Evolutionary conservation across 495 filamentous ascomycete genomes (phyloP).

Genomic region (Stereocaulon alpinum): DNA sequence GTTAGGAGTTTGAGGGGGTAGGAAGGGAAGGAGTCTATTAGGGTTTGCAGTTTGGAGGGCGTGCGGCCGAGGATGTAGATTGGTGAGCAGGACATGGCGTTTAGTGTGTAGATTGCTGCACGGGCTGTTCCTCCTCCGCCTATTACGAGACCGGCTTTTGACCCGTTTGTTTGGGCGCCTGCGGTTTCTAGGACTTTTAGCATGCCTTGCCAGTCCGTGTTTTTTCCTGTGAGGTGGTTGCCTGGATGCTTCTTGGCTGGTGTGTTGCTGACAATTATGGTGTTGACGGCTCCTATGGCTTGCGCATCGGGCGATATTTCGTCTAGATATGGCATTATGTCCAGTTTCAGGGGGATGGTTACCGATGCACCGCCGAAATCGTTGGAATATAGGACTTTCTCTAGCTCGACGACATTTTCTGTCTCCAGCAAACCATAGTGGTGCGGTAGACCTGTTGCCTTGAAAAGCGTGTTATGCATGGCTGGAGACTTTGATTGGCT

Average conservation of each 20-base stretch:
- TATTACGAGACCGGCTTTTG: constrained; percentile 56
- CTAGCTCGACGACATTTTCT: constrained; percentile 50
- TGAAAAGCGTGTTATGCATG: constrained; percentile 81
- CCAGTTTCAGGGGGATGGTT: constrained; percentile 89
- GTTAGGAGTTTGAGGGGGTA: constrained; percentile 64
- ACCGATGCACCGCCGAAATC: constrained; percentile 90
- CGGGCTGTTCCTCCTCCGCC: constrained; percentile 87
- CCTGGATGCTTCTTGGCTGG: constrained; percentile 24
- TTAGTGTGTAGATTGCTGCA: constrained; percentile 78
- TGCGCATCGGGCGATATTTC: constrained; percentile 66
- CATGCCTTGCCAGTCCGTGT: constrained; percentile 97
- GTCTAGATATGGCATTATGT: constrained; percentile 75
- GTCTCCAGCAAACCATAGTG: constrained; percentile 76
- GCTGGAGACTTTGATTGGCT: constrained; percentile 69
- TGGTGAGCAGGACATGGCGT: constrained; percentile 69
- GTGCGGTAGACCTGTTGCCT: constrained; percentile 73
- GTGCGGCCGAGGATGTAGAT: constrained; percentile 82
- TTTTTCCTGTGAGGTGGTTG: constrained; percentile 64
- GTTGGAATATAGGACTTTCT: constrained; percentile 53
- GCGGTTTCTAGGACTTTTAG: constrained; percentile 64
- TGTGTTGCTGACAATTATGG: constrained; percentile 52
- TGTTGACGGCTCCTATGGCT: constrained; percentile 91
- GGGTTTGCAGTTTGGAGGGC: constrained; percentile 50
- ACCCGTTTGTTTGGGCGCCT: constrained; percentile 41
- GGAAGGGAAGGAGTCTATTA: constrained; percentile 65